Evolutionary conservation across 2,329 filamentous ascomycete species (phyloP), one percentile per base, ranked within the genome.

Genomic region (Fusarium stilboides): DNA sequence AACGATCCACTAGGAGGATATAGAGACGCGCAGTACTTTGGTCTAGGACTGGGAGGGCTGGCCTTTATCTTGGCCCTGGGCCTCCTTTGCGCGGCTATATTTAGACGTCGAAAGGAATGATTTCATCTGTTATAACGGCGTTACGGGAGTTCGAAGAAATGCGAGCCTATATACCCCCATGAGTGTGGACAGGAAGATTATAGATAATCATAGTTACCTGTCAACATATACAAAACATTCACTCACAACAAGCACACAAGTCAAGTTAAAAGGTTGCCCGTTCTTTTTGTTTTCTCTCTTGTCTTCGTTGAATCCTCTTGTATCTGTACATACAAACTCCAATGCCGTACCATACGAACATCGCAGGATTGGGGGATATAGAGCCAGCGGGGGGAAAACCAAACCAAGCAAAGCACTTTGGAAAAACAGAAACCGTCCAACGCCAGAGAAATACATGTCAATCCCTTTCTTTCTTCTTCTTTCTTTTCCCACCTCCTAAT

Each of bases 251-350:
- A 39, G 26, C 40, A 55, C 45, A 40, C 20, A 43, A 34, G 19
- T 62, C 39, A 68, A 50, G 53, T 62, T 62, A 60, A 72, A 73
- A 67, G 53, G 61, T 59, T 64, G 58, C 46, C 71, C 58, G 58
- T 65, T 53, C 50, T 45, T 67, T 66, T 68, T 57, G 56, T 62
- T 74, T 68, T 74, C 54, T 70, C 69, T 62, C 64, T 66, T 69
- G 63, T 65, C 70, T 70, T 61, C 53, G 57, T 69, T 62, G 59
- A 56, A 69, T 69, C 61, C 70, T 73, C 62, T 62, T 65, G 69
- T 70, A 58, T 71, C 66, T 75, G 68, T 73, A 70, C 70, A 75
- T 70, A 72, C 71, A 75, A 72, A 74, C 68, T 72, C 69, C 65
- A 68, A 73, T 73, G 62, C 63, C 56, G 53, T 65, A 67, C 64